These are phyloP conservation scores for Pilaira anomala DNA, from an alignment of 192 early-diverging fungal genomes.

Conservation along the genomic window DNA sequence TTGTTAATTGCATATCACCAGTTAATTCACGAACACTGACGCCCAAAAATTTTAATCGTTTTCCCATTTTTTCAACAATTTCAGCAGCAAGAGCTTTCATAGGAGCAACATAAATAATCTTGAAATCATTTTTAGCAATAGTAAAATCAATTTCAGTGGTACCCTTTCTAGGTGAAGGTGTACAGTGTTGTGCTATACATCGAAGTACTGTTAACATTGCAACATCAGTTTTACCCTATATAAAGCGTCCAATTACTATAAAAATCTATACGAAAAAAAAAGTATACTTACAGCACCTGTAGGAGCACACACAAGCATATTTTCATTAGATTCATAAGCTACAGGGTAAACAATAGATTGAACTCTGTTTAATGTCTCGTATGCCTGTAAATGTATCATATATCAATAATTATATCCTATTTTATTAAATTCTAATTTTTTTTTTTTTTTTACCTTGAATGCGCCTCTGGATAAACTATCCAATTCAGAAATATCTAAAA, in stretches of 20 bases:
- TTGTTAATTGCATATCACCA: constrained; percentile 97
- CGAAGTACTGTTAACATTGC: constrained; percentile 92
- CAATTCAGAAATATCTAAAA: constrained; percentile 65
- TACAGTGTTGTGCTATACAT: constrained; percentile 70
- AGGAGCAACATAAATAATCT: constrained; percentile 97
- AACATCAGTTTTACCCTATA: constrained; percentile 92
- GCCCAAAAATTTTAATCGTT: constrained; percentile 78
- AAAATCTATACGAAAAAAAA: not conserved
- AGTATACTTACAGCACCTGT: constrained; percentile 84
- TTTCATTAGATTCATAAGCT: constrained; percentile 94
- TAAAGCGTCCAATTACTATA: not conserved
- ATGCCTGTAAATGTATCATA: constrained; percentile 47
- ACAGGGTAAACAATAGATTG: constrained; percentile 95
- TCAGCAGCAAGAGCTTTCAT: constrained; percentile 99
- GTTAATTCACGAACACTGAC: constrained; percentile 90
- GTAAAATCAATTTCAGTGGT: constrained; percentile 46
- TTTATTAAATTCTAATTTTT: not conserved
- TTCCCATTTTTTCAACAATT: constrained; percentile 88
- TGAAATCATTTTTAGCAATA: constrained; percentile 87
- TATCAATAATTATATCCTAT: not conserved
- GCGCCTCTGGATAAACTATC: constrained; percentile 70
- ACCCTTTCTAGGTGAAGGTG: constrained; percentile 48
- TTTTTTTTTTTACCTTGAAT: constrained; percentile 53
- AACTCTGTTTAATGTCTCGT: constrained; percentile 87
- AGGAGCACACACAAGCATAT: constrained; percentile 97